Evolutionary conservation across 139 green algal species (phyloP).

Genomic region (Micractinium conductrix): DNA sequence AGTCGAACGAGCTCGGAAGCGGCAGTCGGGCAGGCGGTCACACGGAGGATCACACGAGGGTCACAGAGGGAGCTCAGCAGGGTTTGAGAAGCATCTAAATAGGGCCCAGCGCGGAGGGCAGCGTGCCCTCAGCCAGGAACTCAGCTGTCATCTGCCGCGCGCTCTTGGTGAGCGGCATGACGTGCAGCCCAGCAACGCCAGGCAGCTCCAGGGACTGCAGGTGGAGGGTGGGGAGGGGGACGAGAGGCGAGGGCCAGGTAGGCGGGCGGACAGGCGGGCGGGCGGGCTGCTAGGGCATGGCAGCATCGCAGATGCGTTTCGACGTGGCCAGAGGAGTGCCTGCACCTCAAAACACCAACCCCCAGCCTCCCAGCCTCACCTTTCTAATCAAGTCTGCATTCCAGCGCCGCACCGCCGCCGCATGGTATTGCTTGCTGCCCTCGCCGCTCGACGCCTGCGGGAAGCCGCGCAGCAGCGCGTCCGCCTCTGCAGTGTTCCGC

Average conservation of each 20-base stretch:
- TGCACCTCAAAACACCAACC: neutral
- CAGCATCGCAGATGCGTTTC: neutral
- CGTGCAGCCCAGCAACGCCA: slow-evolving; percentile 68
- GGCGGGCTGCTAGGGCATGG: neutral
- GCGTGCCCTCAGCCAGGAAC: slow-evolving; percentile 43
- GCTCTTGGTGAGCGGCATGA: slow-evolving; percentile 74
- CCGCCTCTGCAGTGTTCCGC: slow-evolving; percentile 23
- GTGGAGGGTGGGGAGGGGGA: neutral
- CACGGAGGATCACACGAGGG: too few species aligned
- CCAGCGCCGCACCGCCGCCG: slow-evolving; percentile 28
- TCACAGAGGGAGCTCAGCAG: too few species aligned
- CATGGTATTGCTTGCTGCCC: slow-evolving; percentile 1
- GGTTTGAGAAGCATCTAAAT: too few species aligned
- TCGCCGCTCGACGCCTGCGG: neutral
- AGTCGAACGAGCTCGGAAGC: too few species aligned
- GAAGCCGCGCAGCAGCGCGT: slow-evolving; percentile 39
- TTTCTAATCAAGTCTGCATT: slow-evolving; percentile 49
- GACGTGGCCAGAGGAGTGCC: neutral
- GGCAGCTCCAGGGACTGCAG: slow-evolving; percentile 49
- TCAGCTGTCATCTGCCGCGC: slow-evolving; percentile 43
- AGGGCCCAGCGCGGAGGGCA: too few species aligned
- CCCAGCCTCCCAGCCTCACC: neutral
- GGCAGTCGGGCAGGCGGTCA: too few species aligned
- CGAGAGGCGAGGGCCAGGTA: neutral
- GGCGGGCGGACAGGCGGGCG: neutral